Evolutionary conservation across 169 alveolate genomes (phyloP).

Genomic region (Neospora caninum): DNA sequence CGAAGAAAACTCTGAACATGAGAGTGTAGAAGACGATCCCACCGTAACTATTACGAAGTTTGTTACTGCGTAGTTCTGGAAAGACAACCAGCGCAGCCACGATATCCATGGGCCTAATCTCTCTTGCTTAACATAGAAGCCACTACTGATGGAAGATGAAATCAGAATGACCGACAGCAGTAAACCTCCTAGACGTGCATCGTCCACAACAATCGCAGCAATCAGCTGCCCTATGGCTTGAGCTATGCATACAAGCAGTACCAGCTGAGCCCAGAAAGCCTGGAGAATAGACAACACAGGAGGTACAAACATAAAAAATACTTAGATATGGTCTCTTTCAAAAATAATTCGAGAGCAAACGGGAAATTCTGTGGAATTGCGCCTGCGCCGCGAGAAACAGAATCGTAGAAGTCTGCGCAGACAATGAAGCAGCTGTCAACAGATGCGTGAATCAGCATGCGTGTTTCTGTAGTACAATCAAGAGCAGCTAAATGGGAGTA

Average conservation of each 20-base stretch:
- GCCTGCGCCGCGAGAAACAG: background rate
- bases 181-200: conserved; percentile 28
- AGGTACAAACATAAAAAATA: background rate
- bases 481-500: background rate
- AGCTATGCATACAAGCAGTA: conserved; percentile 20
- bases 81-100: conserved; percentile 31
- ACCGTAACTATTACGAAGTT: background rate
- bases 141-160: conserved; percentile 3
- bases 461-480: too few relatives aligned
- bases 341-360: background rate
- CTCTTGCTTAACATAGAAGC: conserved; percentile 14
- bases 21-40: background rate
- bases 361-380: background rate
- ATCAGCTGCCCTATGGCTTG: conserved; percentile 40
- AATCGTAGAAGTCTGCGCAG: background rate
- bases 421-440: too few relatives aligned
- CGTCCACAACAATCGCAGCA: conserved; percentile 33
- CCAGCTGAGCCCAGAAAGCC: conserved; percentile 44
- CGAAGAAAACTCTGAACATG: conserved; percentile 1
- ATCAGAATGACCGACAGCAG: conserved; percentile 43
- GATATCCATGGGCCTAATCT: conserved; percentile 31
- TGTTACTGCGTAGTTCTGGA: conserved; percentile 14
- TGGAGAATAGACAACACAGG: background rate
- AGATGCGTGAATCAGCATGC: too few relatives aligned
- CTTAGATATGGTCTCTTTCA: background rate